Conservation (phyloP, 2,329 filamentous ascomycete genomes). For the Colletotrichum siamense region DNA sequence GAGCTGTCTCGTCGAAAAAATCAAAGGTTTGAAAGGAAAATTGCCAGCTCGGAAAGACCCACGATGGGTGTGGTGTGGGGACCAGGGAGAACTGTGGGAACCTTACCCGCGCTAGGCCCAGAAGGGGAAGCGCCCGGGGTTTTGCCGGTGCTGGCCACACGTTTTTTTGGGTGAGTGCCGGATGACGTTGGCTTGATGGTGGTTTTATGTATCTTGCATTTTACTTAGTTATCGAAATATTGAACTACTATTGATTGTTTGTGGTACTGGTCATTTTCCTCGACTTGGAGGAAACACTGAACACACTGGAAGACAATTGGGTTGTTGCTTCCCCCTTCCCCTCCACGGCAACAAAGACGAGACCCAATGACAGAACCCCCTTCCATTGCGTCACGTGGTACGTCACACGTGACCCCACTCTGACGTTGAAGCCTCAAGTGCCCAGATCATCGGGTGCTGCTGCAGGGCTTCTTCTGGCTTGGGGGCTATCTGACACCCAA, state of each 20-base stretch:
- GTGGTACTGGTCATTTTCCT: neutral
- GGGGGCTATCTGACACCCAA: neutral
- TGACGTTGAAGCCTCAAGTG: neutral
- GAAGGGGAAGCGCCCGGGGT: neutral
- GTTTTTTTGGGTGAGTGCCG: conserved; percentile 10
- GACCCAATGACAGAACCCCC: neutral
- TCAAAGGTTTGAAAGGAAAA: conserved; percentile 26
- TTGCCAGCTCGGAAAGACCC: conserved; percentile 24
- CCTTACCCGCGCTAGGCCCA: neutral
- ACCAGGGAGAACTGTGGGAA: conserved; percentile 19
- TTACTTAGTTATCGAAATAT: too few relatives aligned
- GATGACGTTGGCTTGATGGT: conserved; percentile 11
- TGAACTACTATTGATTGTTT: neutral
- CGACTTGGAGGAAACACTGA: neutral
- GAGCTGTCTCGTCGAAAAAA: conserved; percentile 26
- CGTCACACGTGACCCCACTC: conserved; percentile 9
- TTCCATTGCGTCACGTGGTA: conserved; percentile 6
- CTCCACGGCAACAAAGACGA: neutral
- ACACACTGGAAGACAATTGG: neutral
- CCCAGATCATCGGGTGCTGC: neutral
- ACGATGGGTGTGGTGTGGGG: conserved; percentile 18
- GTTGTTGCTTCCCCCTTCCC: neutral
- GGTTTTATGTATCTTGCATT: neutral
- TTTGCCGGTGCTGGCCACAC: conserved; percentile 19
- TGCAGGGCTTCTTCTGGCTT: conserved; percentile 1